Evolutionary conservation across 768 basidiomycete genomes (phyloP).

Genomic region (Albatrellus ellisii): DNA sequence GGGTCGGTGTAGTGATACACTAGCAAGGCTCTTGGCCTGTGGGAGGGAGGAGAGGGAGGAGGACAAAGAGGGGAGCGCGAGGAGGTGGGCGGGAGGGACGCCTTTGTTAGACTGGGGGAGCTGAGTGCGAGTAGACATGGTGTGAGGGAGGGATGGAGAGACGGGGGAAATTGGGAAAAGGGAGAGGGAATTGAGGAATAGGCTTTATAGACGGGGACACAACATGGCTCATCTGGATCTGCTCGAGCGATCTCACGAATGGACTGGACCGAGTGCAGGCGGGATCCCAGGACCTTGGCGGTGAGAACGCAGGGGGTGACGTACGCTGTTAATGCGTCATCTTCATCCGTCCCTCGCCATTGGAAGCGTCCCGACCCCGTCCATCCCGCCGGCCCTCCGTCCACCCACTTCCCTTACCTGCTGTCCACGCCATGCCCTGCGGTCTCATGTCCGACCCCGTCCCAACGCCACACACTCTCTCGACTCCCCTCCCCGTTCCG

Average conservation of each 20-base stretch:
- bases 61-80: conserved; percentile 64
- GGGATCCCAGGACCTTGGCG: no score
- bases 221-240: conserved; percentile 12
- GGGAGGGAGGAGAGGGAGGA: conserved; percentile 56
- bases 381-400: no score
- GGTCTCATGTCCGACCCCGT: no score
- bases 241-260: conserved; percentile 6
- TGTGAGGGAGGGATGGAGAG: conserved; percentile 7
- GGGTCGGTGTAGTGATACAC: conserved; percentile 48
- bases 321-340: no score
- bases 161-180: conserved; percentile 1
- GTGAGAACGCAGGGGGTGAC: no score
- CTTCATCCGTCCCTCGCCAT: no score
- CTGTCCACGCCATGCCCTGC: no score
- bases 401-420: no score
- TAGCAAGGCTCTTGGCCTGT: conserved; percentile 56
- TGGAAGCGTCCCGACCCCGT: no score
- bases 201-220: conserved; percentile 19
- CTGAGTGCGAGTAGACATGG: conserved; percentile 29
- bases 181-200: conserved; percentile 14
- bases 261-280: no score
- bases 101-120: conserved; percentile 20
- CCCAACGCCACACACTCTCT: no score
- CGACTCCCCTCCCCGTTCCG: no score
- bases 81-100: conserved; percentile 35